Percentiles rank a stretch among this genome's conserved stretches.
phyloP scores from a whole-genome alignment of 495 filamentous ascomycete genomes.

The Neurospora sublineolata region DNA sequence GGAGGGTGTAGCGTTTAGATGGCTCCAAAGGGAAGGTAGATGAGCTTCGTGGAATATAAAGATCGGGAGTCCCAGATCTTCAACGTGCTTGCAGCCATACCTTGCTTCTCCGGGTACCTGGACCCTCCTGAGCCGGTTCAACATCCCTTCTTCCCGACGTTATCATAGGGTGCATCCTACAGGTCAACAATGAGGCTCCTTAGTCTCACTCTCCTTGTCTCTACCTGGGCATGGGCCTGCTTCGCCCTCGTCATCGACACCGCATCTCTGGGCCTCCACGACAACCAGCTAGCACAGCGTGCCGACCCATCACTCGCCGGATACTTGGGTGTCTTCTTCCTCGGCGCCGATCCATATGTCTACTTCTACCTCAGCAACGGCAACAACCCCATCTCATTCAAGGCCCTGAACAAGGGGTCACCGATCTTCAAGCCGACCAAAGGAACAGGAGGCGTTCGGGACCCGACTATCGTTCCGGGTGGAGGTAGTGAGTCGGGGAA shows the following conservation, averaged over 20 bases:
- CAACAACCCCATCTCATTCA: conserved; percentile 36
- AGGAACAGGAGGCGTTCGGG: conserved; percentile 39
- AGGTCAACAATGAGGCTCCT: background rate
- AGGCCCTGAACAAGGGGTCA: conserved; percentile 33
- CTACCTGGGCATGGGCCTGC: background rate
- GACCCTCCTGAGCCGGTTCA: background rate
- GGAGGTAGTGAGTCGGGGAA: conserved; percentile 35
- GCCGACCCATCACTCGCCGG: conserved; percentile 32
- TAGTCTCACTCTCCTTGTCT: background rate
- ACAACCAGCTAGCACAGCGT: conserved; percentile 12
- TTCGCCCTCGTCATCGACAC: background rate
- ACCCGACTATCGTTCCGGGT: conserved; percentile 36
- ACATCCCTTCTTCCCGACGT: background rate
- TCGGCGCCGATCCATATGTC: conserved; percentile 40
- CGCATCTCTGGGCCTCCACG: background rate
- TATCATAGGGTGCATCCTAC: background rate
- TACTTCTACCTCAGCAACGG: conserved; percentile 44
- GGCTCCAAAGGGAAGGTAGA: background rate
- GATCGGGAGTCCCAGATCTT: background rate
- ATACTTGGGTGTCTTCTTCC: conserved; percentile 42
- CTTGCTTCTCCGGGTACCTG: background rate
- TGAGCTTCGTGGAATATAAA: background rate
- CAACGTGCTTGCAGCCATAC: background rate
- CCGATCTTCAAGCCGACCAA: conserved; percentile 38
- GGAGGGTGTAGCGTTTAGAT: background rate